Base-by-base conservation (phyloP, 1,139 yeast genomes). In the Diutina siamensis region DNA sequence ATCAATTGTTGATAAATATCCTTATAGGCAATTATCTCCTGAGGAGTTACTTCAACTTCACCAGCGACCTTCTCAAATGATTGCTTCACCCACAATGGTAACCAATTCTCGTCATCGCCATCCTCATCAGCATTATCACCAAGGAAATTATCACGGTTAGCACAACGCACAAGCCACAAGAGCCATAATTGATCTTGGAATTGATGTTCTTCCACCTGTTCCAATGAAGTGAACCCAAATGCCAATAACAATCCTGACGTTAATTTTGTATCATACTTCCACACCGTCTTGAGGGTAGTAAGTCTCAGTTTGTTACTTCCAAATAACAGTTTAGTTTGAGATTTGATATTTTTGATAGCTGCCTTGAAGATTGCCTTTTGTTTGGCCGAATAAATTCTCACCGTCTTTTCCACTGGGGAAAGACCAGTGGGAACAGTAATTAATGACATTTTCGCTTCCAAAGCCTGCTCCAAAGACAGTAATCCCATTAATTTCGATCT, bases 141-240 rank as follows among this genome's bases (percentile, higher is more conserved):
- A 20, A 49, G 44, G 47, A 73, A 72, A 4, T 60, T 60, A 4
- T 64, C 60, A 47, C 65, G 67, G 55, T 80, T 82, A 48, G 68
- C 66, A 48, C 77, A 72, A 49, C 88, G 66, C 44, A 83, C 75
- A 28, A 83, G 64, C 75, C 81, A 83, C 41, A 83, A 58, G 15
- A 81, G 58, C 63, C 84, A 67, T 4, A 76, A 73, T 53, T 80
- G 83, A 51, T 80, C 82, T 49, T 76, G 66, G 44, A 78, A 66
- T 45, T 71, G 68, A 38, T 66, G 57, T 8, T 67, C 67, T 1
- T 72, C 55, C 15, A 82, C 55, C 36, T 74, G 76, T 10, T 76
- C 80, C 53, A 72, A 79, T 15, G 71, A 65, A 2, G 73, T 60
- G 10, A 78, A 71, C 4, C 87, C 88, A 54, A 80, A 71, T 1